Percentiles rank a stretch among this genome's conserved stretches.
phyloP scores from a whole-genome alignment of 2,329 filamentous ascomycete genomes.

The Aspergillus ibericus region DNA sequence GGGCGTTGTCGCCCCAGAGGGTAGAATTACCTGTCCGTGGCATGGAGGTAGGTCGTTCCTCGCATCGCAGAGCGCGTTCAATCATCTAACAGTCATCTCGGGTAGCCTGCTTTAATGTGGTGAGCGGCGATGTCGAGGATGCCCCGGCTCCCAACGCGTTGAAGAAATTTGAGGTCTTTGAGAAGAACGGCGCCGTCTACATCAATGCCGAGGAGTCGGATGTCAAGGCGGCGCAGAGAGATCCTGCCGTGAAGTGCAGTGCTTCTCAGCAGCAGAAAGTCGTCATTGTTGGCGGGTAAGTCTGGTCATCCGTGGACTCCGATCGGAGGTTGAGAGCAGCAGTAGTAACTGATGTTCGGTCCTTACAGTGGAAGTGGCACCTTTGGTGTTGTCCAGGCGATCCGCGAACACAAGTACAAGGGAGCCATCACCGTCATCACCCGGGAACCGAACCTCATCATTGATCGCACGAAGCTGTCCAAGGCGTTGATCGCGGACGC shows the following conservation, averaged over 20 bases:
- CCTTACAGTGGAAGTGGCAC: constrained; percentile 70
- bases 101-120: constrained; percentile 85
- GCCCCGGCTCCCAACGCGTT: constrained; percentile 88
- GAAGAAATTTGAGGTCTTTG: constrained; percentile 74
- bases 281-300: constrained; percentile 76
- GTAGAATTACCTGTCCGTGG: constrained; percentile 90
- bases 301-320: neutral
- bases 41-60: constrained; percentile 71
- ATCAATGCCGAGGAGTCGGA: constrained; percentile 75
- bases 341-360: neutral
- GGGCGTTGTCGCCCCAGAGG: constrained; percentile 78
- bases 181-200: constrained; percentile 81
- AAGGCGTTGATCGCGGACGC: constrained; percentile 85
- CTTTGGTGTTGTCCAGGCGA: constrained; percentile 75
- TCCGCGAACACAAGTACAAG: constrained; percentile 77
- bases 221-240: constrained; percentile 74
- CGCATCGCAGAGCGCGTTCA: neutral
- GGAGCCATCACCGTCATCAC: constrained; percentile 81
- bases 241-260: constrained; percentile 71
- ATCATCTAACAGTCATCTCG: neutral
- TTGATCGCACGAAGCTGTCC: constrained; percentile 92
- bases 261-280: constrained; percentile 59
- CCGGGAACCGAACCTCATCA: constrained; percentile 79
- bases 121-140: constrained; percentile 90
- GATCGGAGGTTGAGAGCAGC: neutral